Percentiles rank a stretch among this genome's conserved stretches.
phyloP scores from a whole-genome alignment of 306 rosid species.

The Vigna hirtella region DNA sequence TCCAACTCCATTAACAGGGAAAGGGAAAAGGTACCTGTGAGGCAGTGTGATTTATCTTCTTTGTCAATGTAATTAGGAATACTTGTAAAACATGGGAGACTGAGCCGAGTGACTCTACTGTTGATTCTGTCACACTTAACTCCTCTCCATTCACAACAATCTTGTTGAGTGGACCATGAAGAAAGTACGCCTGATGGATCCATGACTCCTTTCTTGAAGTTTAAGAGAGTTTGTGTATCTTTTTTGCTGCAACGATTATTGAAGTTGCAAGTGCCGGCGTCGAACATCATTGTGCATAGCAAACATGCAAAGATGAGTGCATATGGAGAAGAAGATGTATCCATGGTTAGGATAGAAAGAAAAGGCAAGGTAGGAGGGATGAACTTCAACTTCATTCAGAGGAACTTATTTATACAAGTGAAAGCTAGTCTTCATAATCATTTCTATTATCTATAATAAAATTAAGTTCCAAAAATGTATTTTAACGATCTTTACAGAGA shows the following conservation, averaged over 20 bases:
- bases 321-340: background rate
- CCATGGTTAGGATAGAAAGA: background rate
- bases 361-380: too few relatives aligned
- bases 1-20: background rate
- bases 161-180: conserved; percentile 3
- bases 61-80: background rate
- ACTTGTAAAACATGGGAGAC: background rate
- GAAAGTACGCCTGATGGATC: background rate
- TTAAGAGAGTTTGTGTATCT: background rate
- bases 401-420: too few relatives aligned
- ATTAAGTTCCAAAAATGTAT: too few relatives aligned
- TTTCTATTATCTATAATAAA: too few relatives aligned
- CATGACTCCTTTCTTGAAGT: background rate
- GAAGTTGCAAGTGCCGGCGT: background rate
- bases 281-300: background rate
- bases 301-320: background rate
- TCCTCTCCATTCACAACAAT: conserved; percentile 25
- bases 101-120: background rate
- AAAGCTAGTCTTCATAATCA: too few relatives aligned
- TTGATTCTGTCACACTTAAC: conserved; percentile 3
- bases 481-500: accelerated
- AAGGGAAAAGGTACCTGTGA: background rate
- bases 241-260: background rate
- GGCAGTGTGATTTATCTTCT: background rate
- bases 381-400: too few relatives aligned